phyloP scores from a whole-genome alignment of 2,329 filamentous ascomycete species.

The Claviceps sorghi region DNA sequence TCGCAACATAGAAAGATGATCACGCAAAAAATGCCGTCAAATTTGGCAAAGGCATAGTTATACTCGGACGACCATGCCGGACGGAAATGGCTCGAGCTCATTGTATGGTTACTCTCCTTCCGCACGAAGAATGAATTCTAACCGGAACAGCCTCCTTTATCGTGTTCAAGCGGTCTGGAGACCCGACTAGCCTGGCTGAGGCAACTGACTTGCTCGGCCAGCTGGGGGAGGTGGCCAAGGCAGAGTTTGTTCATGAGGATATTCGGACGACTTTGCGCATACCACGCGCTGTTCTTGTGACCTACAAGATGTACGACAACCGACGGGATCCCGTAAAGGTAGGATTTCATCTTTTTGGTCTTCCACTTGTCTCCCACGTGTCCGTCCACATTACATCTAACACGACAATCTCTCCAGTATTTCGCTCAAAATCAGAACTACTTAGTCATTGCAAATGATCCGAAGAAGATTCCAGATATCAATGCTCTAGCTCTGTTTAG shows the following conservation, averaged over 20 bases:
- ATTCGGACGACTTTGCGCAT: slow-evolving; percentile 21
- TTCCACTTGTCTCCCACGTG: slow-evolving; percentile 1
- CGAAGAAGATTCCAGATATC: slow-evolving; percentile 5
- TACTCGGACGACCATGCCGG: slow-evolving; percentile 43
- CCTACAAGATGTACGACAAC: slow-evolving; percentile 36
- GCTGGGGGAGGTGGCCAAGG: slow-evolving; percentile 29
- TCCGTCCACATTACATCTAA: neutral
- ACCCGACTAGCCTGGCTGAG: slow-evolving; percentile 26
- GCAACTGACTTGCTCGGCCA: slow-evolving; percentile 26
- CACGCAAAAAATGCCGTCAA: slow-evolving; percentile 35
- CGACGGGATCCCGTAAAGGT: slow-evolving; percentile 34
- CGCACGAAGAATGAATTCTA: slow-evolving; percentile 7
- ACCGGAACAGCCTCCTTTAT: slow-evolving; percentile 32
- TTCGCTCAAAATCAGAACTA: slow-evolving; percentile 3
- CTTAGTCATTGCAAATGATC: slow-evolving; percentile 16
- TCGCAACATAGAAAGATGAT: slow-evolving; percentile 25
- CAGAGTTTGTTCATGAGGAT: slow-evolving; percentile 20
- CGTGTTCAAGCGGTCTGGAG: slow-evolving; percentile 24
- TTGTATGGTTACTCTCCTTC: slow-evolving; percentile 30
- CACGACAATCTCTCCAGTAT: slow-evolving; percentile 1
- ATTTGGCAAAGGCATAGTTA: slow-evolving; percentile 30
- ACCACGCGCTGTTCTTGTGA: slow-evolving; percentile 28
- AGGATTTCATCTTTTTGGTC: slow-evolving; percentile 12
- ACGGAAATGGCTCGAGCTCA: slow-evolving; percentile 46
- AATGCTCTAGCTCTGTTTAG: neutral